Conservation (phyloP, 352 stramenopile species). For the Thraustochytrium sp. region DNA sequence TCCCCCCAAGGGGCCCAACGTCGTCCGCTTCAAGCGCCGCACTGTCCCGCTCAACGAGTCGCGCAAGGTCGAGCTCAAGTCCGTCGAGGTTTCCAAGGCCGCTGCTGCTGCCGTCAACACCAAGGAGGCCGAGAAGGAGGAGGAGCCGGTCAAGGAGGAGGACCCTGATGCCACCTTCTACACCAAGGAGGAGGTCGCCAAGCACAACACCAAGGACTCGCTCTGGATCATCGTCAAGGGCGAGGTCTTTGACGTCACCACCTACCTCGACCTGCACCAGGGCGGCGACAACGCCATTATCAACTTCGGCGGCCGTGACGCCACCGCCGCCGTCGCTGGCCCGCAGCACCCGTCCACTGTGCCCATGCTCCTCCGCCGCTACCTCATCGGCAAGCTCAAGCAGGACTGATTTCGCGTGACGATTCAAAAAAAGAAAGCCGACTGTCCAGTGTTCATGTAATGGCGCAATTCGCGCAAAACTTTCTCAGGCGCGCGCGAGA, state of each 20-base stretch:
- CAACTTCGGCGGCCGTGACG: constrained; percentile 38
- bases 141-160: constrained; percentile 47
- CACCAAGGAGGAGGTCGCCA: constrained; percentile 65
- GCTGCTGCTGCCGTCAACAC: not conserved
- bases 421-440: too few relatives aligned
- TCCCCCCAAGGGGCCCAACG: constrained; percentile 73
- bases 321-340: constrained; percentile 22
- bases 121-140: not conserved
- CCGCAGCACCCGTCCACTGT: constrained; percentile 42
- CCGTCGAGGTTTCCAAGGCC: not conserved
- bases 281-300: constrained; percentile 54
- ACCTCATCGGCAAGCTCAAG: constrained; percentile 19
- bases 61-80: not conserved
- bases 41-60: not conserved
- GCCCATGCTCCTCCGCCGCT: constrained; percentile 30
- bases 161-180: too few relatives aligned
- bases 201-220: constrained; percentile 66
- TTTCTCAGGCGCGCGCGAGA: too few relatives aligned
- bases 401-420: not conserved
- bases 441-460: too few relatives aligned
- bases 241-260: constrained; percentile 81
- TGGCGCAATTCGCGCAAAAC: too few relatives aligned
- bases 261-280: constrained; percentile 68
- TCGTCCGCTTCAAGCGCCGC: constrained; percentile 62
- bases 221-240: constrained; percentile 81